Conservation (phyloP, 139 green algal species). For the Monoraphidium neglectum region DNA sequence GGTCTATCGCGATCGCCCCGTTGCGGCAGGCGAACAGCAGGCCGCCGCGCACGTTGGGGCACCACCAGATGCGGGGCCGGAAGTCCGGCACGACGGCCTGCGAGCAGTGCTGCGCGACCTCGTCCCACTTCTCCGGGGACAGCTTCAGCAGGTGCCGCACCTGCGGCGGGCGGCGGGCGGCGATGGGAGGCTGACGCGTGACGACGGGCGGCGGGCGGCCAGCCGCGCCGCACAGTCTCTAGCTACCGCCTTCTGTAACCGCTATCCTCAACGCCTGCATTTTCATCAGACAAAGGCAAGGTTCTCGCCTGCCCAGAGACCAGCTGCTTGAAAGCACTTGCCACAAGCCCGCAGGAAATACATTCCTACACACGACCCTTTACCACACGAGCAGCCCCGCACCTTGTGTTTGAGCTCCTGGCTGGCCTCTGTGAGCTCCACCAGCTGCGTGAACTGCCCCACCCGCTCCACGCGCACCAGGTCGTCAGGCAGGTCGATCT, state of each 20-base stretch:
- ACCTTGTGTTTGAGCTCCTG: constrained; percentile 76
- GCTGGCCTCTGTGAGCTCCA: constrained; percentile 66
- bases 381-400: not conserved
- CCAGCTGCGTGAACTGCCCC: constrained; percentile 60
- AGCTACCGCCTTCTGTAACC: constrained; percentile 13
- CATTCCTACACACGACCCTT: too few relatives aligned
- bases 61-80: constrained; percentile 59
- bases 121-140: constrained; percentile 68
- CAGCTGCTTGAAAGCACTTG: too few relatives aligned
- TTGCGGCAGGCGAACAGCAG: constrained; percentile 63
- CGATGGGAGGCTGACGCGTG: constrained; percentile 11
- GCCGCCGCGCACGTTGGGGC: constrained; percentile 29
- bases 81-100: constrained; percentile 60
- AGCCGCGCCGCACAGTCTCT: not conserved
- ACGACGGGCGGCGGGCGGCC: not conserved
- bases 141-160: constrained; percentile 65
- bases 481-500: constrained; percentile 30
- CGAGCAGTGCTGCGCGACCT: constrained; percentile 51
- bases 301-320: too few relatives aligned
- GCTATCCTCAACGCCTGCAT: too few relatives aligned
- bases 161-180: constrained; percentile 15
- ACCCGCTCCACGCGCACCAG: constrained; percentile 43
- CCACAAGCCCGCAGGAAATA: too few relatives aligned
- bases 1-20: constrained; percentile 50
- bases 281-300: too few relatives aligned